Evolutionary conservation across 257 asterid species (phyloP).

Genomic region (Solanum raphanifolium): DNA sequence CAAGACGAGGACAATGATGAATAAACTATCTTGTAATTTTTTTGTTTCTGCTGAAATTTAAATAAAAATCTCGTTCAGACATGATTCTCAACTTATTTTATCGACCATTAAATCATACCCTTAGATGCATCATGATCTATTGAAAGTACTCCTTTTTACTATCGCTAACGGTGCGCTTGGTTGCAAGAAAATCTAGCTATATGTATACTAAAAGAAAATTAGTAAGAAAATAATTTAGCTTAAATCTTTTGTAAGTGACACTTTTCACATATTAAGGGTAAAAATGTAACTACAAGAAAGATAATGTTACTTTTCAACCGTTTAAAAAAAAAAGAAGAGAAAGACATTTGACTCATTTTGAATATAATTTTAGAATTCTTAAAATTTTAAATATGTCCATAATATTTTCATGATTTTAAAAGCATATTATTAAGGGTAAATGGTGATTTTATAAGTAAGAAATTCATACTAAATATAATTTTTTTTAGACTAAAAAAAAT

Average conservation of each 20-base stretch:
- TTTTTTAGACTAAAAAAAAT: too few relatives aligned
- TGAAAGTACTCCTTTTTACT: background rate
- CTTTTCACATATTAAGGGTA: background rate
- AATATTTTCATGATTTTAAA: background rate
- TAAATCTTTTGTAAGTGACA: background rate
- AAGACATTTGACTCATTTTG: too few relatives aligned
- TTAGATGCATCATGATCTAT: background rate
- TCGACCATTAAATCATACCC: background rate
- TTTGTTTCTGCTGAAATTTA: too few relatives aligned
- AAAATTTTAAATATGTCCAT: too few relatives aligned
- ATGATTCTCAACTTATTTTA: background rate
- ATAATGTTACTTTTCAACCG: too few relatives aligned
- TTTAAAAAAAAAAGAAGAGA: too few relatives aligned
- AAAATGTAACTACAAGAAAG: background rate
- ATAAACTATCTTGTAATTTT: too few relatives aligned
- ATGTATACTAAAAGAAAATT: background rate
- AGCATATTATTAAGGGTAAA: background rate
- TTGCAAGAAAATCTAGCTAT: background rate
- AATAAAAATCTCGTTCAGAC: background rate
- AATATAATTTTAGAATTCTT: too few relatives aligned
- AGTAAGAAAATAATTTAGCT: background rate
- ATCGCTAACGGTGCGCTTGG: background rate
- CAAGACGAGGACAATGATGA: too few relatives aligned
- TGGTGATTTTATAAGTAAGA: too few relatives aligned
- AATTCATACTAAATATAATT: too few relatives aligned